phyloP scores from a whole-genome alignment of 139 green algal species.

The Desmodesmus armatus region DNA sequence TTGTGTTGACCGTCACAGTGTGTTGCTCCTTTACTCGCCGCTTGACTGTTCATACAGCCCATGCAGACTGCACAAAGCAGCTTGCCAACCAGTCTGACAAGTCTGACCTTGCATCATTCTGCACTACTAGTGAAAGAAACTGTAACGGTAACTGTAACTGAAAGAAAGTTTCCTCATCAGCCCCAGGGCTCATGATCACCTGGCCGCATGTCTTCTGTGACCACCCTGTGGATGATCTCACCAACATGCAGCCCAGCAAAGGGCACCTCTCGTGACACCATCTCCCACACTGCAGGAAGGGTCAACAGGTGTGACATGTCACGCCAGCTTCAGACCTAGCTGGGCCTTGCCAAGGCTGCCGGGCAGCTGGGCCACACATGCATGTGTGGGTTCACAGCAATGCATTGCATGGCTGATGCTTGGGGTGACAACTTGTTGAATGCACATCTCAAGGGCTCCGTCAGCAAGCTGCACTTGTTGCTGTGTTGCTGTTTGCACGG shows the following conservation, averaged over 20 bases:
- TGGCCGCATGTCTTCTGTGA: conserved; percentile 27
- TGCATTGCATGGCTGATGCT: too few relatives aligned
- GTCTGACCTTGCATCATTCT: background rate
- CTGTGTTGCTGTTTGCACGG: too few relatives aligned
- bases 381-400: too few relatives aligned
- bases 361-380: too few relatives aligned
- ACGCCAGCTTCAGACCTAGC: too few relatives aligned
- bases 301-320: too few relatives aligned
- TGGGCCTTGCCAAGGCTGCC: too few relatives aligned
- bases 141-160: background rate
- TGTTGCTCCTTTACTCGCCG: too few relatives aligned
- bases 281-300: conserved; percentile 46
- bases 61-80: background rate
- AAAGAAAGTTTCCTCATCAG: background rate
- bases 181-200: background rate
- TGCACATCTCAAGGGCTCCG: too few relatives aligned
- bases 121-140: background rate
- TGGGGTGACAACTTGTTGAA: too few relatives aligned
- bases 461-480: too few relatives aligned
- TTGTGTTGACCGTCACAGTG: too few relatives aligned
- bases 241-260: conserved; percentile 31
- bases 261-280: conserved; percentile 4
- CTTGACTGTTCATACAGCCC: background rate
- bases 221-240: conserved; percentile 36
- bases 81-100: background rate